phyloP scores from a whole-genome alignment of 345 rosid genomes.

The Turritis glabra region DNA sequence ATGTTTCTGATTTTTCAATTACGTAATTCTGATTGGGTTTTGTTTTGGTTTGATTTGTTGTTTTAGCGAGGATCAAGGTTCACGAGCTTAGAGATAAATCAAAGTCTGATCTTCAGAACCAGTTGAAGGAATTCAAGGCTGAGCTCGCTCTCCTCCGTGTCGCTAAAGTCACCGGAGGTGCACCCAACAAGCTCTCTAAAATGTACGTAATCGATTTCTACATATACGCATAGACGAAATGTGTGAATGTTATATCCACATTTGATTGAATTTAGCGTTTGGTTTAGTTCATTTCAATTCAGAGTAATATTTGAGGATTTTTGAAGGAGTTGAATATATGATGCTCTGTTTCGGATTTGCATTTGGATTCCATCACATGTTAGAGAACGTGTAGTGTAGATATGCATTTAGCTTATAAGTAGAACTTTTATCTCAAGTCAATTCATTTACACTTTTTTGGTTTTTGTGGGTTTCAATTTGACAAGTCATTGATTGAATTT shows the following conservation, averaged over 20 bases:
- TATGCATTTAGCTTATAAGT: neutral
- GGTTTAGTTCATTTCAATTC: neutral
- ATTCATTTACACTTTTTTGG: neutral
- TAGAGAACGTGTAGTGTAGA: neutral
- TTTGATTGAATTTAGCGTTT: neutral
- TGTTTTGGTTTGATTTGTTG: neutral
- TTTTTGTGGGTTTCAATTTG: neutral
- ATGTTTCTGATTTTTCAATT: neutral
- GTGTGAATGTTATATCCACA: neutral
- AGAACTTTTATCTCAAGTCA: neutral
- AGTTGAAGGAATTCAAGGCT: constrained; percentile 53
- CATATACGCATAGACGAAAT: neutral
- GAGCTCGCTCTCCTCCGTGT: constrained; percentile 69
- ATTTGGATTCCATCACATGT: neutral
- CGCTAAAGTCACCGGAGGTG: constrained; percentile 70
- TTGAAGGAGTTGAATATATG: neutral
- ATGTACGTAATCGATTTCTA: constrained; percentile 37
- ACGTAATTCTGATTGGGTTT: neutral
- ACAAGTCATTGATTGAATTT: neutral
- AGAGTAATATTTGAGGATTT: neutral
- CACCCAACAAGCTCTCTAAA: constrained; percentile 69
- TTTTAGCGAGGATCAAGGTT: constrained; percentile 55
- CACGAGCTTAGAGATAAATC: constrained; percentile 59
- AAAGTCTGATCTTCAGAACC: constrained; percentile 50
- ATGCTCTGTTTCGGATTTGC: neutral